Conservation (phyloP, 306 rosid genomes). For the Pachyrhizus erosus region DNA sequence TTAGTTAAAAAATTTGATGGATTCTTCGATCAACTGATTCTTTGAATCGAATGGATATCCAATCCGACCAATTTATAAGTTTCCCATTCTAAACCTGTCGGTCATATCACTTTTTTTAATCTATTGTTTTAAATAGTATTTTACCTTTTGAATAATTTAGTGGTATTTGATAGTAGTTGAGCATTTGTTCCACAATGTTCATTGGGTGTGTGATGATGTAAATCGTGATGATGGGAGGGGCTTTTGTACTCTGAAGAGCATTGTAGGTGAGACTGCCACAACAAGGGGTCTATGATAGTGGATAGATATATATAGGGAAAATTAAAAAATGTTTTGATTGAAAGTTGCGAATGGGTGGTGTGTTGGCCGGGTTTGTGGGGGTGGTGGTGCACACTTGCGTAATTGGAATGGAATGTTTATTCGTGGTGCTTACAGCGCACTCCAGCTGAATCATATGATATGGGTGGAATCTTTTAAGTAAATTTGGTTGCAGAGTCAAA, state of each 20-base stretch:
- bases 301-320: background rate
- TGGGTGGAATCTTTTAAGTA: conserved; percentile 7
- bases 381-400: conserved; percentile 1
- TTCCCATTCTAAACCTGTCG: too few species aligned
- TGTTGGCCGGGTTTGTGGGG: conserved; percentile 1
- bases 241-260: too few species aligned
- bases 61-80: too few species aligned
- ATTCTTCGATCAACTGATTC: too few species aligned
- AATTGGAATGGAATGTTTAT: conserved; percentile 17
- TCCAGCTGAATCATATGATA: conserved; percentile 14
- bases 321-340: background rate
- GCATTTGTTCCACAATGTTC: background rate
- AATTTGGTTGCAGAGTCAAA: background rate
- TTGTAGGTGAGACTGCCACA: too few species aligned
- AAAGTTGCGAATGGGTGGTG: conserved; percentile 3
- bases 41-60: too few species aligned
- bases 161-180: background rate
- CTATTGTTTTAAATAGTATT: background rate
- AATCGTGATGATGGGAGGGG: background rate
- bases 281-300: too few species aligned
- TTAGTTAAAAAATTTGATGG: background rate
- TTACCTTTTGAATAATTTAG: background rate
- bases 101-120: background rate
- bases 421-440: conserved; percentile 21
- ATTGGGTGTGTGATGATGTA: background rate